Percentiles rank a stretch among this genome's conserved stretches.
phyloP scores from a whole-genome alignment of 73 alveolate genomes.

The Uronychia binucleata region DNA sequence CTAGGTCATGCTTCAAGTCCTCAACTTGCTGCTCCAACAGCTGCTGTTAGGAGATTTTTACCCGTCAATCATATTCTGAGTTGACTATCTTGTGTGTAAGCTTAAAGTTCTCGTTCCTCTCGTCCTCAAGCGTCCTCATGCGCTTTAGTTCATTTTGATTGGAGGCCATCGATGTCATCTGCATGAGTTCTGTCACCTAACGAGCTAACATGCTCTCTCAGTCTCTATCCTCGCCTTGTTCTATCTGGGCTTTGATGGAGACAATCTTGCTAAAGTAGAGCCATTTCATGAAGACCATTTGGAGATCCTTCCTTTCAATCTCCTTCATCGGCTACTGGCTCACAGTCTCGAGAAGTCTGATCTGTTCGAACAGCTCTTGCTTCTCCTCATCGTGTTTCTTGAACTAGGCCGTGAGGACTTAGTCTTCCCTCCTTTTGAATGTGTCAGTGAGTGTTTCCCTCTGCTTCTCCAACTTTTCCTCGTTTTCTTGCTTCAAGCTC shows the following conservation, averaged over 20 bases:
- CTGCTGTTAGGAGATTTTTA: not conserved
- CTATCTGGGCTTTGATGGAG: slow-evolving; percentile 6
- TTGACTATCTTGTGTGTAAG: not conserved
- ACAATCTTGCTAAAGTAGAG: slow-evolving; percentile 25
- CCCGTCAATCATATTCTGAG: not conserved
- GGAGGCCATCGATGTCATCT: too few species aligned
- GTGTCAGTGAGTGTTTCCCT: slow-evolving; percentile 28
- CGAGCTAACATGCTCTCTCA: too few species aligned
- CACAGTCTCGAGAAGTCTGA: slow-evolving; percentile 24
- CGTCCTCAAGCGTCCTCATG: not conserved
- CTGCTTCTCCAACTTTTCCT: slow-evolving; percentile 7
- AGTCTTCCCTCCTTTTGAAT: slow-evolving; percentile 14
- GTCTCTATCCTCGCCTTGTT: too few species aligned
- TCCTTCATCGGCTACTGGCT: slow-evolving; percentile 3
- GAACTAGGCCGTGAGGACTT: slow-evolving; percentile 23
- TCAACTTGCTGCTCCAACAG: not conserved
- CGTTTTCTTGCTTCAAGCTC: not conserved
- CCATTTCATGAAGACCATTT: slow-evolving; percentile 36
- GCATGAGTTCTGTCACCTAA: too few species aligned
- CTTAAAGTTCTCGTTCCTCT: not conserved
- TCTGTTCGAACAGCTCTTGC: slow-evolving; percentile 34
- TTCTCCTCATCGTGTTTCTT: slow-evolving; percentile 48
- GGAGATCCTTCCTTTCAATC: slow-evolving; percentile 8
- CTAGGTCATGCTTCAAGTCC: not conserved
- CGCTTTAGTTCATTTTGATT: too few species aligned